Percentiles rank a stretch among this genome's conserved stretches.
Evolutionary conservation across 2,329 filamentous ascomycete species (phyloP).

Genomic region (Fusarium dimerum): DNA sequence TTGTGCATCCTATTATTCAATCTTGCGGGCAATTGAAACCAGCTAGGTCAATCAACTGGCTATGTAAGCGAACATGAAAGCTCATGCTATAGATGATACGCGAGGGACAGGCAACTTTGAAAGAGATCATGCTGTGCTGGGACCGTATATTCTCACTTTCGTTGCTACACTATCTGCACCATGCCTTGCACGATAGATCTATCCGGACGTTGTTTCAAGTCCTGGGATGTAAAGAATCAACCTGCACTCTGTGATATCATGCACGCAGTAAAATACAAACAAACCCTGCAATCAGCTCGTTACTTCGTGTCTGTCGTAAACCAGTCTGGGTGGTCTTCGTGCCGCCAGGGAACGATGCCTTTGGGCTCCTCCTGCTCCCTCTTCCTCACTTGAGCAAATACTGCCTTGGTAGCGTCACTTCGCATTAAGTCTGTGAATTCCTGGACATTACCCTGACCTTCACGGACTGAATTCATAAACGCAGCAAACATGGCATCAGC

Average conservation of each 20-base stretch:
- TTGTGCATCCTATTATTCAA: background rate
- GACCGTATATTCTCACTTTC: background rate
- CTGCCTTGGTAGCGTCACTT: conserved; percentile 47
- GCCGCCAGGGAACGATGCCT: conserved; percentile 60
- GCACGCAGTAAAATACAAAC: conserved; percentile 7
- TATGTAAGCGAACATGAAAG: background rate
- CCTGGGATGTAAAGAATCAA: conserved; percentile 1
- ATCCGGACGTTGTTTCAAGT: background rate
- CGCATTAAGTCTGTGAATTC: conserved; percentile 51
- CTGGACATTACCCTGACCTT: conserved; percentile 52
- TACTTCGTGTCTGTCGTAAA: conserved; percentile 38
- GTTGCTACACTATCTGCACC: background rate
- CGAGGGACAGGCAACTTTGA: background rate
- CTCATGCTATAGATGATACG: background rate
- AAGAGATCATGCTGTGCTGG: background rate
- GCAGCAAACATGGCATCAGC: conserved; percentile 51
- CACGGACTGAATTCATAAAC: conserved; percentile 49
- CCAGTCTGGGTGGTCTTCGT: conserved; percentile 62
- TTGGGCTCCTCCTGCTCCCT: conserved; percentile 56
- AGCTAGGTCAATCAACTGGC: background rate
- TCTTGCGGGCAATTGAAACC: background rate
- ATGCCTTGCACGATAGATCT: background rate
- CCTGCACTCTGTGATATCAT: conserved; percentile 6
- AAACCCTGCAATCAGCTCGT: conserved; percentile 1
- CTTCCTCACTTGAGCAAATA: conserved; percentile 53